phyloP scores from a whole-genome alignment of 306 rosid genomes.

The Hylodesmum podocarpum region DNA sequence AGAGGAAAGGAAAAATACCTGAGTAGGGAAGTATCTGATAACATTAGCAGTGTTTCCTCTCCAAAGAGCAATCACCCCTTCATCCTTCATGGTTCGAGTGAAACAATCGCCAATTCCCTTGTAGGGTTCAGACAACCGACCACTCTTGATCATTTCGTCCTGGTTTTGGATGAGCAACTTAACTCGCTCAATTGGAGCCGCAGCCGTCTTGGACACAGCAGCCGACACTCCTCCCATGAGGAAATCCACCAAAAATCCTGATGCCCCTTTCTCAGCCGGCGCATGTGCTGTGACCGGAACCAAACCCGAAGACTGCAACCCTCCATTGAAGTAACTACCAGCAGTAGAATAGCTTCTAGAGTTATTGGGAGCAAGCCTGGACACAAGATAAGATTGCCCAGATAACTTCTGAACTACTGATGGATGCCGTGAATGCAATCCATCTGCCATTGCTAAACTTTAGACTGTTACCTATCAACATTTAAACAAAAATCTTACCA shows the following conservation, averaged over 20 bases:
- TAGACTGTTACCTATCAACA: slow-evolving; percentile 47
- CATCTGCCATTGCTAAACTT: slow-evolving; percentile 55
- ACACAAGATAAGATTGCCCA: slow-evolving; percentile 56
- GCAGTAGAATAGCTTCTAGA: slow-evolving; percentile 27
- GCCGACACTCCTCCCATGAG: slow-evolving; percentile 88
- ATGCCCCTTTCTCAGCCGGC: slow-evolving; percentile 57
- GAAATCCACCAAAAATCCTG: slow-evolving; percentile 57
- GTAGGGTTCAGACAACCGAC: slow-evolving; percentile 71
- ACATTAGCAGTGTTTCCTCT: slow-evolving; percentile 87
- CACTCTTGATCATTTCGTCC: slow-evolving; percentile 72
- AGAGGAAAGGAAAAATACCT: slow-evolving; percentile 44
- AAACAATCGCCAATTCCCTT: slow-evolving; percentile 76
- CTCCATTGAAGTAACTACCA: slow-evolving; percentile 41
- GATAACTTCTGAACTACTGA: slow-evolving; percentile 61
- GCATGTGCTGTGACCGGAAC: slow-evolving; percentile 52
- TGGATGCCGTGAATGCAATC: slow-evolving; percentile 41
- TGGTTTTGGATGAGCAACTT: slow-evolving; percentile 74
- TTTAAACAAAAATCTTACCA: slow-evolving; percentile 12
- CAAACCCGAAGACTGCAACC: slow-evolving; percentile 41
- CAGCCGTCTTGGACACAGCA: slow-evolving; percentile 79
- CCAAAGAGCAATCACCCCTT: slow-evolving; percentile 69
- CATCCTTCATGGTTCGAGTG: slow-evolving; percentile 69
- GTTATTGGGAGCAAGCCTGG: slow-evolving; percentile 51
- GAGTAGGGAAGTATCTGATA: slow-evolving; percentile 86
- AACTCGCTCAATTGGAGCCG: slow-evolving; percentile 82